Evolutionary conservation across 306 rosid species (phyloP), one percentile per base, ranked within the genome.

Genomic region (Arachis stenosperma): DNA sequence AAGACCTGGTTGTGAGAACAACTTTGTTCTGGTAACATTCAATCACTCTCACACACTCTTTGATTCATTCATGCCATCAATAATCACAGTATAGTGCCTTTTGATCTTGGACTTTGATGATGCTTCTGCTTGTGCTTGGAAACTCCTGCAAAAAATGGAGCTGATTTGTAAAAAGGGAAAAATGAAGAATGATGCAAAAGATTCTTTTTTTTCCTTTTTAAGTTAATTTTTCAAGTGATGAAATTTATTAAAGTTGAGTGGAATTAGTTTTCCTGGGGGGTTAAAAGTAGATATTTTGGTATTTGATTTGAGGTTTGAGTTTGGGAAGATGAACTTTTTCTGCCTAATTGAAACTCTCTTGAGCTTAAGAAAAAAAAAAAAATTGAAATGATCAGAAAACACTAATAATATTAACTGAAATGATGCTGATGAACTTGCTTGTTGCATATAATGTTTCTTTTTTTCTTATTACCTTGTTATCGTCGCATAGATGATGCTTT

Each of bases 1-100:
- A 69, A 81, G 91, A 54, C 97, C 97, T 80, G 97, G 99, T 15
- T 94, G 99, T 68, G 88, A 87, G 2, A 94, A 94, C 80, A 82
- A 84, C 85, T 91, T 95, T 76, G 99, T 95, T 79, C 89, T 95
- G 96, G 99, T 95, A 85, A 22, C 27, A 22, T 22, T 22, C 27
- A 22, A 22, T 22, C 27, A 22, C 27, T 22, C 27, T 22, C 17
- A 0, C 73, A 17, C 59, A 51, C 73, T 61, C 14, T 67, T 61
- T 71, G 37, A 12, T 67, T 63, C 41, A 55, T 41, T 77, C 73
- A 43, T 78, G 5, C 12, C 42, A 22, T 67, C 37, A 65, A 68
- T 33, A 33, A 33, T 33, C 37, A 33, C 4, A 33, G 37, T 33
- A 14, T 5, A 17, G 11, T 13, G 53, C 30, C 6, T 67, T 67